phyloP scores from a whole-genome alignment of 306 rosid genomes.

The Cicer cuneatum region DNA sequence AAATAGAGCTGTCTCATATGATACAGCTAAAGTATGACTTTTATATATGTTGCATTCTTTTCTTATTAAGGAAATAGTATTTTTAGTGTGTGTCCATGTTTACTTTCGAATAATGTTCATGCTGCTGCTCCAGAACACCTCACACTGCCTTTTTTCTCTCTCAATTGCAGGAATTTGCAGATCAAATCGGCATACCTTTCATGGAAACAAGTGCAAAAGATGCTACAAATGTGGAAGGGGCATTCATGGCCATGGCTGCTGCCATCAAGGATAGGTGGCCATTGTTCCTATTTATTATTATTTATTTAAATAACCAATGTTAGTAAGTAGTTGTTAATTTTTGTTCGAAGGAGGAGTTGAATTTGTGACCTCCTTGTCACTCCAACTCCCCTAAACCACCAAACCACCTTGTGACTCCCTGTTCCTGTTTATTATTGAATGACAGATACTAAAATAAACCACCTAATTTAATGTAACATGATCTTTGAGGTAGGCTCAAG shows the following conservation, averaged over 20 bases:
- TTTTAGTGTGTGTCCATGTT: slow-evolving; percentile 5
- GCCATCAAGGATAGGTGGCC: slow-evolving; percentile 56
- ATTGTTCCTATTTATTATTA: slow-evolving; percentile 2
- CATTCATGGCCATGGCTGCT: slow-evolving; percentile 68
- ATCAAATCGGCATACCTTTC: slow-evolving; percentile 62
- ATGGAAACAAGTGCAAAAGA: slow-evolving; percentile 69
- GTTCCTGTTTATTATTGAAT: slow-evolving; percentile 7
- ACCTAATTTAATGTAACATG: background rate
- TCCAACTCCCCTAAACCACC: too few species aligned
- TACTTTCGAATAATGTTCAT: slow-evolving; percentile 12
- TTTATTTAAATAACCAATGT: too few species aligned
- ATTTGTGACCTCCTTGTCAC: too few species aligned
- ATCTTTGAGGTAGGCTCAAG: slow-evolving; percentile 12
- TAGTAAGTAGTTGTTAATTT: too few species aligned
- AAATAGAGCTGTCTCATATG: slow-evolving; percentile 60
- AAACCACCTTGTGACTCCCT: too few species aligned
- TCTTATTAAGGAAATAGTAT: slow-evolving; percentile 28
- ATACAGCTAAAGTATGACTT: slow-evolving; percentile 55
- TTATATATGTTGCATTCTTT: slow-evolving; percentile 22
- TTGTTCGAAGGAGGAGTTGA: too few species aligned
- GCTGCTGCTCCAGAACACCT: slow-evolving; percentile 23
- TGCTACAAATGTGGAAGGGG: slow-evolving; percentile 62
- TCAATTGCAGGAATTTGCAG: slow-evolving; percentile 53
- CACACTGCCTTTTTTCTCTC: background rate
- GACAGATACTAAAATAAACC: slow-evolving; percentile 1